Base-by-base conservation (phyloP, 352 stramenopile species). In the Phytophthora kernoviae region DNA sequence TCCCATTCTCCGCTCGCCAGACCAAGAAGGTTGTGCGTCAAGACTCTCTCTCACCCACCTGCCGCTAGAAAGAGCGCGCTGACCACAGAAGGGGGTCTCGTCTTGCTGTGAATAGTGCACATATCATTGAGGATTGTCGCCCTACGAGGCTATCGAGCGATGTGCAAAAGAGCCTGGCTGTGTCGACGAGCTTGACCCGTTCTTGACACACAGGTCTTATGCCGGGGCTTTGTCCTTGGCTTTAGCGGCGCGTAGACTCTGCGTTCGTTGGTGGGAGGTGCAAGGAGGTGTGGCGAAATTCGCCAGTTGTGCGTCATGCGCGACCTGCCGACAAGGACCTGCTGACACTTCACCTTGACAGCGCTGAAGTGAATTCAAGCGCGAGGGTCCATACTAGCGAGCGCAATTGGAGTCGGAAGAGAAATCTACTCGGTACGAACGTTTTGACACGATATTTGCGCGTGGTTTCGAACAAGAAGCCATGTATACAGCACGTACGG, bases 71-170 rank as follows among this genome's bases (percentile, higher is more conserved):
- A 45, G 21, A 49, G 17, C 36, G 46, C 32, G 4, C 68, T 73
- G 62, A 70, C 68, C 54, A 66, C 57, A 61, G 15, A 51, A 39
- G 24, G 43, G 22, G 24, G 43, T 11, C 46, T 58, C 47, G 59
- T 58, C 49, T 39, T 33, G 40, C 44, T 58, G 46, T 54, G 52
- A 54, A 34, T 62, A 49, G 40, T 12, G 36, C 34, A 15, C 53
- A 39, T 51, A 63, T 72, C 67, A 54, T 64, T 62, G 53, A 69
- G 54, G 67, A 75, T 72, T 46, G 67, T 52, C 44, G 44, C 24
- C 51, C 41, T 42, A 40, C 34, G 34, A 20, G 56, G 26, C 56
- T 54, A 60, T 57, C 41, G 36, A 6, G 14, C 33, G 54, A 65
- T 70, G 49, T 61, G 62, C 62, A 70, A 62, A 58, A 43, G 8